Evolutionary conservation across 768 basidiomycete species (phyloP), one percentile per base, ranked within the genome.

Genomic region (Dioszegia crocea): DNA sequence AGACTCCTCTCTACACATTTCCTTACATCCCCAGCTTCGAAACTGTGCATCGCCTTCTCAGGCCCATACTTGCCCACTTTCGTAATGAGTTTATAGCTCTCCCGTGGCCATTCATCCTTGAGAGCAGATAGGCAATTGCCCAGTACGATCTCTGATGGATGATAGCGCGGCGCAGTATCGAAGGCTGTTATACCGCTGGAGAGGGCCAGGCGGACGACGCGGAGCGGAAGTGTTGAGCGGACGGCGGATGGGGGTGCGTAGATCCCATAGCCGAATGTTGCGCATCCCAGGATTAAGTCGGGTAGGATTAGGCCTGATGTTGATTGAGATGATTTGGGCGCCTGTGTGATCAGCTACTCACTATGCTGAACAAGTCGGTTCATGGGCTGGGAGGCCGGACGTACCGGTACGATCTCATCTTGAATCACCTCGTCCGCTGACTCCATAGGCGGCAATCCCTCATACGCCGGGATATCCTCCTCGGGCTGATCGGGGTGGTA

Each of bases 61-160:
- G 68, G 66, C 11, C 75, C 69, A 54, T 69, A 78, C 52, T 74
- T 75, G n/a, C 75, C 77, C 8, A 59, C 64, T 62, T 78, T 78
- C 19, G 77, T 76, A 27, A 77, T 76, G 52, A 78, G 58, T 48
- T 68, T 65, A 50, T 78, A 78, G 0, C 54, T 55, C 40, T 67
- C 66, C 46, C 77, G 50, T 1, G 73, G 75, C 48, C 61, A 74
- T 31, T 77, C 65, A 11, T 50, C 41, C 6, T 49, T 29, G 11
- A 76, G 23, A 1, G 67, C 58, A 14, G 41, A 12, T 5, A 78
- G 63, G 5, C 60, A 64, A 26, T 69, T 59, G 4, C 76, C 77
- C 21, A 78, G 59, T 21, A 78, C 60, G 44, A 74, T 68, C 53
- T 78, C 77, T n/a, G 77, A 78, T 1, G 77, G 77, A 46, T 78